Conservation (phyloP, 2,329 filamentous ascomycete species). For the Neopestalotiopsis sp. region DNA sequence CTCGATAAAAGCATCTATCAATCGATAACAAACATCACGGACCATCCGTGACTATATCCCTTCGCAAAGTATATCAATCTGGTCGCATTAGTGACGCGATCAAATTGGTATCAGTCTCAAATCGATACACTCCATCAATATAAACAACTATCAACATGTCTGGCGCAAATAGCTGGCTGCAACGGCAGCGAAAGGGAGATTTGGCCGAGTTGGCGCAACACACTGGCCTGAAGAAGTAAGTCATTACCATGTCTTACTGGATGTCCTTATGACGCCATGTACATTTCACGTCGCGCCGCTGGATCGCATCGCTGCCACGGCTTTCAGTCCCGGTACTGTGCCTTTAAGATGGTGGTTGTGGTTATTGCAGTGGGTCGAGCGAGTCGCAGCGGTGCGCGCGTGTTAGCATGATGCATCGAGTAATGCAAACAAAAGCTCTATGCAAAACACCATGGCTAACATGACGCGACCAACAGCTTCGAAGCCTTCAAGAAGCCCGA, state of each 20-base stretch:
- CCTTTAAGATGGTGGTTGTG: neutral
- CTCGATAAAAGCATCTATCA: conserved; percentile 12
- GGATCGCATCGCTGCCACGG: neutral
- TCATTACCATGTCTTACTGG: neutral
- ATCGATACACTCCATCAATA: conserved; percentile 23
- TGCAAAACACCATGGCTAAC: conserved; percentile 19
- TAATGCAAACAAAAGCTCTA: neutral
- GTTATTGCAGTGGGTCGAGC: conserved; percentile 23
- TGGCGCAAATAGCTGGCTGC: conserved; percentile 72
- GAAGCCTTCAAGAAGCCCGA: conserved; percentile 79
- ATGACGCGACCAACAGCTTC: conserved; percentile 55
- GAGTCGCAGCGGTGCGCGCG: conserved; percentile 18
- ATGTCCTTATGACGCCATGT: neutral
- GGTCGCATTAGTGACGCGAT: conserved; percentile 41
- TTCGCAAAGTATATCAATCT: conserved; percentile 33
- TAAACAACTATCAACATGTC: conserved; percentile 58
- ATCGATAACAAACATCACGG: conserved; percentile 24
- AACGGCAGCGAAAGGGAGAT: conserved; percentile 82
- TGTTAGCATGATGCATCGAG: neutral
- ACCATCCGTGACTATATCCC: conserved; percentile 25
- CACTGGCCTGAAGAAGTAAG: conserved; percentile 76
- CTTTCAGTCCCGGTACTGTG: neutral
- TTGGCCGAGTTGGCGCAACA: conserved; percentile 75
- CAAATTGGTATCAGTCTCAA: conserved; percentile 30
- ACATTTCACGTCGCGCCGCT: conserved; percentile 27